These are phyloP conservation scores for Rhodotorula sp. DNA, from an alignment of 1,284 basidiomycete genomes.

Conservation along the genomic window DNA sequence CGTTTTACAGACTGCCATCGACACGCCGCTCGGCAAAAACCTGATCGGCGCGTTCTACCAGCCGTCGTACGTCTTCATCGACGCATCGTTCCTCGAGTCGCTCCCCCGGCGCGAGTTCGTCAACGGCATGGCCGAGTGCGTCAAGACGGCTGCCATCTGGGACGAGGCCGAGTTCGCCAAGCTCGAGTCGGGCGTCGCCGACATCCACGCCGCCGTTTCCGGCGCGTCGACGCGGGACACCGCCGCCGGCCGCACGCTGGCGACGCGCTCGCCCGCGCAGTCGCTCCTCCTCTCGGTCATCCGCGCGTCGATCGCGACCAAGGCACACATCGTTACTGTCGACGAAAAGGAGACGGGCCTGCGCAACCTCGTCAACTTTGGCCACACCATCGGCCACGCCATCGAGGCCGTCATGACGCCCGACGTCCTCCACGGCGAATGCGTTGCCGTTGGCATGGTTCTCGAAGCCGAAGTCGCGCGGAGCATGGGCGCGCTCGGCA, in stretches of 20 bases:
- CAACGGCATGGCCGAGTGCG: slow-evolving; percentile 98
- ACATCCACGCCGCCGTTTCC: slow-evolving; percentile 80
- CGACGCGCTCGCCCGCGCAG: slow-evolving; percentile 67
- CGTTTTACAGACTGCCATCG: slow-evolving; percentile 76
- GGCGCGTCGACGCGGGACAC: slow-evolving; percentile 59
- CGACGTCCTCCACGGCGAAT: slow-evolving; percentile 88
- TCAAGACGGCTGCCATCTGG: slow-evolving; percentile 98
- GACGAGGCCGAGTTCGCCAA: slow-evolving; percentile 80
- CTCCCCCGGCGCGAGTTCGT: slow-evolving; percentile 91
- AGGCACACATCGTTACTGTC: slow-evolving; percentile 90
- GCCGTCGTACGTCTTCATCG: slow-evolving; percentile 95
- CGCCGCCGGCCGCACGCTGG: slow-evolving; percentile 64
- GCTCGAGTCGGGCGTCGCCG: slow-evolving; percentile 78
- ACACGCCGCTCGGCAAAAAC: slow-evolving; percentile 96
- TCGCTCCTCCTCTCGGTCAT: slow-evolving; percentile 52
- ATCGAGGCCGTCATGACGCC: slow-evolving; percentile 93
- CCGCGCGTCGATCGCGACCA: slow-evolving; percentile 59
- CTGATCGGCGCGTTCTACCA: slow-evolving; percentile 99
- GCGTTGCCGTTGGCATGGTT: slow-evolving; percentile 88
- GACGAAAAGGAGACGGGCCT: slow-evolving; percentile 94
- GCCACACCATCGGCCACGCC: slow-evolving; percentile 93
- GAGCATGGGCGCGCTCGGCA: slow-evolving; percentile 78
- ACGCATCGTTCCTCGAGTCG: slow-evolving; percentile 91
- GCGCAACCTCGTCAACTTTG: slow-evolving; percentile 95
- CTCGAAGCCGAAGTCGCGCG: slow-evolving; percentile 89